A percentile compares a stretch with the other conserved stretches of the same genome.
phyloP scores from a whole-genome alignment of 2,329 filamentous ascomycete species.

The Emydomyces testavorans region DNA sequence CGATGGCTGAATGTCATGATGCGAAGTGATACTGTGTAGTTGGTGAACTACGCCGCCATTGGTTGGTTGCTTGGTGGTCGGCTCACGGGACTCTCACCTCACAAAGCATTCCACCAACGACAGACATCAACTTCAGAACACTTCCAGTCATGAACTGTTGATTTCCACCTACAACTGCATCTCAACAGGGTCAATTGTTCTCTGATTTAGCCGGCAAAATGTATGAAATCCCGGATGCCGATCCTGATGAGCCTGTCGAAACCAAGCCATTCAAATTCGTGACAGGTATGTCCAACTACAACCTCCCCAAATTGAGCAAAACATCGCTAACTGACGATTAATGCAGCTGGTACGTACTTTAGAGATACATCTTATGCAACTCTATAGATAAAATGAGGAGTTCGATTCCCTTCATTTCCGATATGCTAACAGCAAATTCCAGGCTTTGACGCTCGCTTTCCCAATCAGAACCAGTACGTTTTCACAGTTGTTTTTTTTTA shows the following conservation, averaged over 20 bases:
- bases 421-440: constrained; percentile 20
- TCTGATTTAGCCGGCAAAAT: constrained; percentile 51
- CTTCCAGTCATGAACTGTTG: constrained; percentile 26
- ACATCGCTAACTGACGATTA: constrained; percentile 33
- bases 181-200: constrained; percentile 23
- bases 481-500: neutral
- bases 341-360: constrained; percentile 39
- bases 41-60: constrained; percentile 8
- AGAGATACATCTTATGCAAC: neutral
- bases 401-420: constrained; percentile 14
- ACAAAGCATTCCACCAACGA: constrained; percentile 14
- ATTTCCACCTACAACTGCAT: constrained; percentile 23
- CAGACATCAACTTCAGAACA: constrained; percentile 2
- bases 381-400: neutral
- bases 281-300: constrained; percentile 59
- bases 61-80: constrained; percentile 9
- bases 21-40: too few species aligned
- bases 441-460: constrained; percentile 99
- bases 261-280: constrained; percentile 99
- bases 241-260: constrained; percentile 64
- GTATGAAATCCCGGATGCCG: constrained; percentile 50
- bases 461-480: constrained; percentile 69
- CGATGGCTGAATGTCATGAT: constrained; percentile 9
- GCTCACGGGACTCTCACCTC: constrained; percentile 15
- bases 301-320: constrained; percentile 8